A percentile compares a stretch with the other conserved stretches of the same genome.
These are phyloP conservation scores for Xylona heveae DNA, from an alignment of 495 filamentous ascomycete species.

Conservation along the genomic window DNA sequence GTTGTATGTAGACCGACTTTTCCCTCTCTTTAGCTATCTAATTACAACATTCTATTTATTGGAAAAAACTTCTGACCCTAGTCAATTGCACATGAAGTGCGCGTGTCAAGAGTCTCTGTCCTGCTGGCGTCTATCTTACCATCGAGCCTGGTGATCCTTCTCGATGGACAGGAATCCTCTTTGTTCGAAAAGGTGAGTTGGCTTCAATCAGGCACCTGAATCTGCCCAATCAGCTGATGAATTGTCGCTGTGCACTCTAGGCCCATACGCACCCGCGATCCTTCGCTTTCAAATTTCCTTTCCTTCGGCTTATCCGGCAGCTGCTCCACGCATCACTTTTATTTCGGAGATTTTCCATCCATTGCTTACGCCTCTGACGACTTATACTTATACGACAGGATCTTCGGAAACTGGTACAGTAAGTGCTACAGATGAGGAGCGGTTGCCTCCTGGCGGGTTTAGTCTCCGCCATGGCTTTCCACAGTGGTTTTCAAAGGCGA, in stretches of 20 bases:
- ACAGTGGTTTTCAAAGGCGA: constrained; percentile 64
- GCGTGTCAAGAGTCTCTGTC: constrained; percentile 58
- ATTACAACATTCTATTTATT: neutral
- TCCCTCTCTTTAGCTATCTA: neutral
- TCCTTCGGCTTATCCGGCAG: constrained; percentile 53
- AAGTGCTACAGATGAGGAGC: constrained; percentile 60
- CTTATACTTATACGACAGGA: constrained; percentile 69
- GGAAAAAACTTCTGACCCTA: constrained; percentile 1
- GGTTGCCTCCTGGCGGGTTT: constrained; percentile 70
- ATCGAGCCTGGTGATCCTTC: constrained; percentile 60
- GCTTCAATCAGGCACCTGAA: neutral
- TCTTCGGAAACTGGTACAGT: constrained; percentile 46
- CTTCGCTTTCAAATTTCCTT: constrained; percentile 83
- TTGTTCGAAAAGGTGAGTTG: constrained; percentile 59
- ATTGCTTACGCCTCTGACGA: constrained; percentile 71
- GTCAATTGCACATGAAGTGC: constrained; percentile 32
- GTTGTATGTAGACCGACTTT: constrained; percentile 31
- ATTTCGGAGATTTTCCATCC: constrained; percentile 87
- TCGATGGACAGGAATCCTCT: constrained; percentile 75
- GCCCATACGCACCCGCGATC: constrained; percentile 71
- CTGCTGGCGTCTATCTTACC: constrained; percentile 67
- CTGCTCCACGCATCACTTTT: constrained; percentile 72
- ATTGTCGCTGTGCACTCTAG: constrained; percentile 18
- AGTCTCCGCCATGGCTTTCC: constrained; percentile 79
- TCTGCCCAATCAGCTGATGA: neutral